Conservation (phyloP, 208 protist species). For the Crithidia fasciculata region DNA sequence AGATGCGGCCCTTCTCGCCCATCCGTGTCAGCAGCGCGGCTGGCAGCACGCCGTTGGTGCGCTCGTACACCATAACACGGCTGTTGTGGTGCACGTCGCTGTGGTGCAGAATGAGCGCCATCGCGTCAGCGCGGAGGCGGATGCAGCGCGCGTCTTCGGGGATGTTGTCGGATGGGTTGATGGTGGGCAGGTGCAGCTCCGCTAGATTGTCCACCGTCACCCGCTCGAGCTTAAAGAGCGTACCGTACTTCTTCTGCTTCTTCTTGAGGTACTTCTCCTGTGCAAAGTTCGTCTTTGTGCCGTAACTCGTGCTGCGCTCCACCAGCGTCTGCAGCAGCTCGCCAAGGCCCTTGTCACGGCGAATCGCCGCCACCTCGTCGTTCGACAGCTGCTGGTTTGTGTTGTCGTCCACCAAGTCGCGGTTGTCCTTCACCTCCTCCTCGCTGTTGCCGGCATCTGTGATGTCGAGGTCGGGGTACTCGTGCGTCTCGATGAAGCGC, state of each 20-base stretch:
- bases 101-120: conserved; percentile 89
- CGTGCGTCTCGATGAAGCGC: conserved; percentile 67
- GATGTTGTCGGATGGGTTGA: conserved; percentile 68
- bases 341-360: conserved; percentile 73
- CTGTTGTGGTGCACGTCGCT: conserved; percentile 81
- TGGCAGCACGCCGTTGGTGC: conserved; percentile 81
- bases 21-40: conserved; percentile 81
- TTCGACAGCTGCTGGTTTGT: conserved; percentile 82
- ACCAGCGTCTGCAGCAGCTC: conserved; percentile 80
- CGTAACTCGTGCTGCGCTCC: conserved; percentile 87
- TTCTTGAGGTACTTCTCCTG: conserved; percentile 94
- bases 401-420: conserved; percentile 83
- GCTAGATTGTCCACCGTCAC: conserved; percentile 73
- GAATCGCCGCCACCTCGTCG: conserved; percentile 76
- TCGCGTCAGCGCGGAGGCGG: conserved; percentile 81
- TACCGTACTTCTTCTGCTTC: conserved; percentile 91
- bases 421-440: conserved; percentile 75
- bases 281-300: conserved; percentile 87
- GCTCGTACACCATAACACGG: conserved; percentile 79
- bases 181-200: conserved; percentile 85
- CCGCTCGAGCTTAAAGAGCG: conserved; percentile 84
- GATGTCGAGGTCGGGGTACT: conserved; percentile 90
- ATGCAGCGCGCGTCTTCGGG: conserved; percentile 69
- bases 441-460: conserved; percentile 43
- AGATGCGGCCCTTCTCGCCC: conserved; percentile 62